A percentile compares a stretch with the other conserved stretches of the same genome.
Conservation (phyloP, 2,329 filamentous ascomycete genomes). For the Aspergillus proliferans region DNA sequence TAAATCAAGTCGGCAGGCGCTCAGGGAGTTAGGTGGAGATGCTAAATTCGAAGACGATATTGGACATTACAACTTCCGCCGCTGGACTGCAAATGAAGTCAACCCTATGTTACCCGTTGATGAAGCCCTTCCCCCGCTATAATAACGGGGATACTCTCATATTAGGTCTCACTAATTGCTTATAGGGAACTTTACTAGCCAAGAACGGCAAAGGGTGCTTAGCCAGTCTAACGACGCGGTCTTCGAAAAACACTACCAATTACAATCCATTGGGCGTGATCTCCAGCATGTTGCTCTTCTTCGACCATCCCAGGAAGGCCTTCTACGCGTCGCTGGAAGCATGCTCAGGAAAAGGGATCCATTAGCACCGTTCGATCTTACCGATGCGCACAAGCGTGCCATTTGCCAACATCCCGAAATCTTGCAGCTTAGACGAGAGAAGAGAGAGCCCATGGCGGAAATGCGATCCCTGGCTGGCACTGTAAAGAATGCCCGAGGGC, state of each 20-base stretch:
- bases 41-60: conserved; percentile 21
- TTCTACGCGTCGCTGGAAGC: conserved; percentile 14
- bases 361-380: neutral
- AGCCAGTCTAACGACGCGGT: conserved; percentile 16
- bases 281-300: conserved; percentile 23
- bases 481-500: neutral
- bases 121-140: neutral
- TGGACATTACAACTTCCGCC: conserved; percentile 22
- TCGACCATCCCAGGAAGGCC: conserved; percentile 16
- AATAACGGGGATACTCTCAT: too few species aligned
- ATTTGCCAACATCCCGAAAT: neutral
- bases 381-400: neutral
- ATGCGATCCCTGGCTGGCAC: neutral
- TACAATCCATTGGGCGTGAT: conserved; percentile 20
- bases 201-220: conserved; percentile 23
- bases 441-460: neutral
- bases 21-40: conserved; percentile 20
- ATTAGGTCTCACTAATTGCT: too few species aligned
- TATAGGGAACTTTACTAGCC: conserved; percentile 15
- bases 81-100: conserved; percentile 22
- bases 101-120: conserved; percentile 12
- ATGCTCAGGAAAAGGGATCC: conserved; percentile 21
- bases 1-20: conserved; percentile 17
- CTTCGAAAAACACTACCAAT: conserved; percentile 24
- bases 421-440: neutral